Evolutionary conservation across 345 rosid species (phyloP).

Genomic region (Corchorus olitorius): DNA sequence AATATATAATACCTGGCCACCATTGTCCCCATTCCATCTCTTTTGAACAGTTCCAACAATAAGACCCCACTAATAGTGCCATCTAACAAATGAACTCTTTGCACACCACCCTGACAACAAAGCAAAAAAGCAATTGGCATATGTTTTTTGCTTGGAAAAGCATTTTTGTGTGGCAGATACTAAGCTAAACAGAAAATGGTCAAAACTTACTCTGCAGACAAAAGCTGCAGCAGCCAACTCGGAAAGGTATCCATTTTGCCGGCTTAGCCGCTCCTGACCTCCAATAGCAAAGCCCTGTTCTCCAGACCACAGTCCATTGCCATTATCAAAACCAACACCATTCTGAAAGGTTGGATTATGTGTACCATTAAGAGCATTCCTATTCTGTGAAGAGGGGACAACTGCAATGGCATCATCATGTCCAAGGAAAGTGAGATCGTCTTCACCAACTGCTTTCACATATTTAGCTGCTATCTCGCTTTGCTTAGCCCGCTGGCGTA

Average conservation of each 20-base stretch:
- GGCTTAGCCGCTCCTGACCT: slow-evolving; percentile 82
- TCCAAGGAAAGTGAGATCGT: slow-evolving; percentile 38
- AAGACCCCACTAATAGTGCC: slow-evolving; percentile 88
- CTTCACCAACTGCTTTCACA: slow-evolving; percentile 79
- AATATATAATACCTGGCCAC: slow-evolving; percentile 76
- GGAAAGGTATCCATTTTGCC: slow-evolving; percentile 74
- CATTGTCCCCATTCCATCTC: slow-evolving; percentile 99
- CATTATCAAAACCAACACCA: slow-evolving; percentile 89
- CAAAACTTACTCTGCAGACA: slow-evolving; percentile 77
- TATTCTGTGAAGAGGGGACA: slow-evolving; percentile 40
- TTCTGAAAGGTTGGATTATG: slow-evolving; percentile 61
- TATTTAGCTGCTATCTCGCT: slow-evolving; percentile 91
- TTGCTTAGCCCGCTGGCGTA: slow-evolving; percentile 81
- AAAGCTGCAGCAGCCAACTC: slow-evolving; percentile 97
- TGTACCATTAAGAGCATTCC: slow-evolving; percentile 40
- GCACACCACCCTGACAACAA: slow-evolving; percentile 82
- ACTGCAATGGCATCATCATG: slow-evolving; percentile 50
- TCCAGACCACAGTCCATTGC: slow-evolving; percentile 71
- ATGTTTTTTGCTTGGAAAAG: not conserved
- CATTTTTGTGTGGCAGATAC: not conserved
- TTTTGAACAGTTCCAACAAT: slow-evolving; percentile 83
- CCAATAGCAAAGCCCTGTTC: slow-evolving; percentile 99
- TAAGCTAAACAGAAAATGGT: slow-evolving; percentile 5
- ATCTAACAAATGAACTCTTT: slow-evolving; percentile 94
- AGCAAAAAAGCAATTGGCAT: slow-evolving; percentile 20